Percentiles rank a stretch among this genome's conserved stretches.
These are phyloP conservation scores for Bacidia rubella DNA, from an alignment of 495 filamentous ascomycete genomes.

Conservation along the genomic window DNA sequence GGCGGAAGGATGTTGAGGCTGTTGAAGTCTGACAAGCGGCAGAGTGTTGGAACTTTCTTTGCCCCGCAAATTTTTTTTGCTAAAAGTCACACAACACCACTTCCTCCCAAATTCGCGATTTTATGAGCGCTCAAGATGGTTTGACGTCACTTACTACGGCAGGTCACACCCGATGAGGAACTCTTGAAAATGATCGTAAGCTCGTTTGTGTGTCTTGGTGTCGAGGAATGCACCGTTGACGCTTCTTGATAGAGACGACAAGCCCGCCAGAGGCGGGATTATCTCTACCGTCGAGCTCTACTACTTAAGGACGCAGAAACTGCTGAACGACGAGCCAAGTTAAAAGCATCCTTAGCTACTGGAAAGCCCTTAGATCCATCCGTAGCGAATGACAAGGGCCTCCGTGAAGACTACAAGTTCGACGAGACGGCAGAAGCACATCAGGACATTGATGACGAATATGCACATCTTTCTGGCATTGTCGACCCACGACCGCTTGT, in stretches of 20 bases:
- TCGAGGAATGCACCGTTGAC: not conserved
- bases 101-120: too few species aligned
- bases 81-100: not conserved
- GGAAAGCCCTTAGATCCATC: conserved; percentile 74
- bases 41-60: not conserved
- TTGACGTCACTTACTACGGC: too few species aligned
- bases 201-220: too few species aligned
- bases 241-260: conserved; percentile 35
- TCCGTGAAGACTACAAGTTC: conserved; percentile 85
- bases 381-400: conserved; percentile 75
- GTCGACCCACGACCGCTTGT: conserved; percentile 81
- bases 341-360: conserved; percentile 71
- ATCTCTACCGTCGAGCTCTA: conserved; percentile 73
- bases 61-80: not conserved
- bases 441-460: conserved; percentile 78
- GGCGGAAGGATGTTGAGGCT: not conserved
- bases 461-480: conserved; percentile 69
- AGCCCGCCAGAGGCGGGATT: conserved; percentile 80
- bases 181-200: not conserved
- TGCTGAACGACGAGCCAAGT: conserved; percentile 72
- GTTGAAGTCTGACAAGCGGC: not conserved
- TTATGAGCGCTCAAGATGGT: too few species aligned
- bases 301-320: conserved; percentile 86
- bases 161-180: too few species aligned
- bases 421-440: conserved; percentile 69